Percentiles rank a stretch among this genome's conserved stretches.
Conservation (phyloP, 805 yeast genomes). For the Grigorovia humatica region DNA sequence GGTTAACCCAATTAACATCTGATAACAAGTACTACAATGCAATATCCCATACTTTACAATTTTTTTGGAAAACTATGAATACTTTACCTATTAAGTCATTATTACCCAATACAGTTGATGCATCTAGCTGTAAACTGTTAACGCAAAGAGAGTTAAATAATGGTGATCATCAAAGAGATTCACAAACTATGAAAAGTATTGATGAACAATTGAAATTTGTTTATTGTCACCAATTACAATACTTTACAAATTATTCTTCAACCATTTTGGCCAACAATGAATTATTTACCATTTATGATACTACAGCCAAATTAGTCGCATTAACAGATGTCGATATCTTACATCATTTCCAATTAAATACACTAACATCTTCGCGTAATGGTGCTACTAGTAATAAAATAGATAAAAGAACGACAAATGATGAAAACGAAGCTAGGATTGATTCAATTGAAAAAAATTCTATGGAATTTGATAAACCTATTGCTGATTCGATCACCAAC, state of each 20-base stretch:
- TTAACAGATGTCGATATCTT: conserved; percentile 7
- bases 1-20: conserved; percentile 41
- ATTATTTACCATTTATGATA: conserved; percentile 4
- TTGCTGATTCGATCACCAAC: neutral
- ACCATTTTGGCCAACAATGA: conserved; percentile 1
- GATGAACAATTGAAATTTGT: conserved; percentile 21
- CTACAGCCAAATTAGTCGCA: conserved; percentile 2
- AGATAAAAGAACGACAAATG: neutral
- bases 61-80: conserved; percentile 28
- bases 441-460: neutral
- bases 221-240: conserved; percentile 27
- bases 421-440: neutral
- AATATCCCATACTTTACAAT: conserved; percentile 35
- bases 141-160: conserved; percentile 20
- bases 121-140: conserved; percentile 39
- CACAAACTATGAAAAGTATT: conserved; percentile 32
- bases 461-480: neutral
- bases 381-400: neutral
- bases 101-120: conserved; percentile 36
- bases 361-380: neutral
- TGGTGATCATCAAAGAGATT: conserved; percentile 28
- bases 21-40: conserved; percentile 41
- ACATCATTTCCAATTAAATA: neutral
- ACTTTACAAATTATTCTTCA: conserved; percentile 19
- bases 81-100: conserved; percentile 33